phyloP scores from a whole-genome alignment of 2,329 filamentous ascomycete species.

The Botrytis galanthina region DNA sequence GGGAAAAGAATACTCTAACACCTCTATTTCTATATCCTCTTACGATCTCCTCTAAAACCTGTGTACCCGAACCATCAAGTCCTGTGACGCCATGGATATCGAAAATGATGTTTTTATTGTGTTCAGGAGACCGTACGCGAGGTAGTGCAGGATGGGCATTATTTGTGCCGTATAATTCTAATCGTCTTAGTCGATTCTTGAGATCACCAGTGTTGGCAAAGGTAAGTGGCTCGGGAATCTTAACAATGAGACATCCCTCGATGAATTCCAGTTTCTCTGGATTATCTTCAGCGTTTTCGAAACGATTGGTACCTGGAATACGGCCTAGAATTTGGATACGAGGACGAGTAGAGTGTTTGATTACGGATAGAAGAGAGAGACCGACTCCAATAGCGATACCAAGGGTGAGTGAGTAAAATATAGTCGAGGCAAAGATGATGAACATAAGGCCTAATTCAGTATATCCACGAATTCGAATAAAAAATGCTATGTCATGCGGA shows the following conservation, averaged over 20 bases:
- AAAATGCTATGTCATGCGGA: slow-evolving; percentile 88
- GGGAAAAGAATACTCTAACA: slow-evolving; percentile 73
- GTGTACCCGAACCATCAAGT: slow-evolving; percentile 88
- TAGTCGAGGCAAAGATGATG: slow-evolving; percentile 85
- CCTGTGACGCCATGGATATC: slow-evolving; percentile 97
- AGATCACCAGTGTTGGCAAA: slow-evolving; percentile 96
- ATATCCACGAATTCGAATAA: slow-evolving; percentile 80
- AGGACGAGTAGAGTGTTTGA: slow-evolving; percentile 85
- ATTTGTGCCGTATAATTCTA: slow-evolving; percentile 88
- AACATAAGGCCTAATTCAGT: slow-evolving; percentile 83
- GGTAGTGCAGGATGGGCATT: slow-evolving; percentile 85
- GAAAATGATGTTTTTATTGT: slow-evolving; percentile 91
- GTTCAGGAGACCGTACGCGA: slow-evolving; percentile 69
- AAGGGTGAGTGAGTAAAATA: slow-evolving; percentile 90
- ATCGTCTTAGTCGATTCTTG: slow-evolving; percentile 74
- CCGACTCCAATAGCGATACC: slow-evolving; percentile 94
- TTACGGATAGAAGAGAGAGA: slow-evolving; percentile 82
- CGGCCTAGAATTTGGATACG: slow-evolving; percentile 95
- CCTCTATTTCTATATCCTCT: slow-evolving; percentile 72
- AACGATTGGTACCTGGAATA: slow-evolving; percentile 76
- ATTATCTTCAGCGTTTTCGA: slow-evolving; percentile 79
- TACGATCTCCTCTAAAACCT: slow-evolving; percentile 90
- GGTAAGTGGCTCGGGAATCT: slow-evolving; percentile 93
- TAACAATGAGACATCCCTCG: slow-evolving; percentile 90
- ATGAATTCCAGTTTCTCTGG: slow-evolving; percentile 78